phyloP scores from a whole-genome alignment of 768 basidiomycete genomes.

The Russula sp. region DNA sequence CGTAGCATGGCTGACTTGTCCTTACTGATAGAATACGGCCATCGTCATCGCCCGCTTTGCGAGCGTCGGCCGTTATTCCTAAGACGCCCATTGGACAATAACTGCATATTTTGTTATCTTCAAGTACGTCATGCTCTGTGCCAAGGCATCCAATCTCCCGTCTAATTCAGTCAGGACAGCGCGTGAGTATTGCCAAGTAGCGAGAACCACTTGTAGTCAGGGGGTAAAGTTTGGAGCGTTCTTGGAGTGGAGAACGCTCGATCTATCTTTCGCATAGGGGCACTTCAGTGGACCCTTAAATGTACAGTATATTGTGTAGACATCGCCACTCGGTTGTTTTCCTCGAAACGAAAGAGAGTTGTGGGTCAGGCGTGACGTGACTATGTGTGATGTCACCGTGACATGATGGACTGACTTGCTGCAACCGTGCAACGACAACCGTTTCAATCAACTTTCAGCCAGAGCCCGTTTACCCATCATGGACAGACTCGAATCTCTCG shows the following conservation, averaged over 20 bases:
- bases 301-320: too few species aligned
- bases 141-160: neutral
- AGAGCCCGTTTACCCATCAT: slow-evolving; percentile 38
- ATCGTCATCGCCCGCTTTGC: neutral
- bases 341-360: too few species aligned
- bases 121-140: neutral
- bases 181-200: neutral
- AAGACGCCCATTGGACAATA: too few species aligned
- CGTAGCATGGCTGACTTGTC: neutral
- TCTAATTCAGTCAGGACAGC: neutral
- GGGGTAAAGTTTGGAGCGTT: neutral
- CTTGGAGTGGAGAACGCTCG: neutral
- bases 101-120: too few species aligned
- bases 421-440: neutral
- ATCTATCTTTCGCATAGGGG: neutral
- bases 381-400: neutral
- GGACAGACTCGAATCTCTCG: slow-evolving; percentile 75
- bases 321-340: too few species aligned
- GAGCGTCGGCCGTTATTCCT: too few species aligned
- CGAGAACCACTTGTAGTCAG: neutral
- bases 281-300: too few species aligned
- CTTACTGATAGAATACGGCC: neutral
- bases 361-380: neutral
- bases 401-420: neutral
- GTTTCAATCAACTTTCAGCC: neutral